phyloP scores from a whole-genome alignment of 305 asterid species.

The Stenogyne calaminthoides region DNA sequence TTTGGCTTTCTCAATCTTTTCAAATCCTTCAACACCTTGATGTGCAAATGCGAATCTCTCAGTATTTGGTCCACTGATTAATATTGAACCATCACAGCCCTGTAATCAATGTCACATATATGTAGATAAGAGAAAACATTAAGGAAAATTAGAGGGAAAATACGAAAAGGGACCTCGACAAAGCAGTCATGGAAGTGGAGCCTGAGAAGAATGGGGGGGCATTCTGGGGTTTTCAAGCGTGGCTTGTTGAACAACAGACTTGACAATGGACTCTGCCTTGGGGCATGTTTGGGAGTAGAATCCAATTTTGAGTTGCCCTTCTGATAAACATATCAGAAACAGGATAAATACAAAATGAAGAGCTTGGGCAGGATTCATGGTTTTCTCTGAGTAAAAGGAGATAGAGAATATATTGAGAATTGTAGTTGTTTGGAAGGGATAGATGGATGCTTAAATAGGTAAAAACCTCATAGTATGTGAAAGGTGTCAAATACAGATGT shows the following conservation, averaged over 20 bases:
- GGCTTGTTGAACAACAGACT: conserved; percentile 39
- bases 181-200: conserved; percentile 50
- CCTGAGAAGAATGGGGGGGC: conserved; percentile 38
- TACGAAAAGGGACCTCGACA: conserved; percentile 37
- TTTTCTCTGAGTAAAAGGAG: background rate
- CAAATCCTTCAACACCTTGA: conserved; percentile 41
- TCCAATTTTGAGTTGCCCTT: conserved; percentile 37
- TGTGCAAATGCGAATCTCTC: conserved; percentile 36
- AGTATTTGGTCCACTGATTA: conserved; percentile 24
- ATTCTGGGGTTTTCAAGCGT: conserved; percentile 18
- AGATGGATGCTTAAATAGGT: background rate
- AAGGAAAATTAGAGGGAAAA: background rate
- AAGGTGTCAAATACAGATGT: background rate
- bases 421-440: background rate
- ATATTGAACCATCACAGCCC: conserved; percentile 54
- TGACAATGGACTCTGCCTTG: conserved; percentile 44
- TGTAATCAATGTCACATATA: background rate
- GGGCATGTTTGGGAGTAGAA: conserved; percentile 48
- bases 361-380: conserved; percentile 4
- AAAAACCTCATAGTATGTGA: background rate
- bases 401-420: background rate
- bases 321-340: background rate
- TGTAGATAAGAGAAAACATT: background rate
- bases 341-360: conserved; percentile 11
- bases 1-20: conserved; percentile 31